Evolutionary conservation across 306 rosid genomes (phyloP), one percentile per base, ranked within the genome.

Genomic region (Rubus parviflorus): DNA sequence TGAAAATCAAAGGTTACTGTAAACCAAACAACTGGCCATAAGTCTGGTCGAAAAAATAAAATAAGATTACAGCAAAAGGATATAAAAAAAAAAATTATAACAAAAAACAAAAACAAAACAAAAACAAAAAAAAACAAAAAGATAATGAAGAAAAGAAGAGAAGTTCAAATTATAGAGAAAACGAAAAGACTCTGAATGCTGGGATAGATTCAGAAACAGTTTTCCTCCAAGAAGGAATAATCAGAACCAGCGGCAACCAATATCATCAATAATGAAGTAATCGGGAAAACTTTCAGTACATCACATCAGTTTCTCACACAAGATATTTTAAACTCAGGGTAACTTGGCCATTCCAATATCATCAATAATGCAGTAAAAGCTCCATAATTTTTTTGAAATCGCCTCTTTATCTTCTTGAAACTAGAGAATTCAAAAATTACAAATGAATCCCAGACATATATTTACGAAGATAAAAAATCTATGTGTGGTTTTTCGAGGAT

Each of bases 1-100:
- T 70, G 79, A 70, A 49, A 81, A 81, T 70, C 70, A 83, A 48
- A 47, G 23, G 42, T 46, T 61, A 63, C 41, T 40, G 61, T 25
- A 64, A 64, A 20, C 35, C 53, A 56, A 42, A 57, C 75, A 68
- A 81, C 61, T 60, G 52, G 82, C 19, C 23, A 69, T 57, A 61
- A 47, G 43, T 35, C 53, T 78, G 22, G 25, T 48, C 8, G 38
- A 37, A 62, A 60, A 48, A 47, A 19, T 6, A 19, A 25, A 68
- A 7, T 12, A 70, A 13, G 1, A 53, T 19, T 15, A 12, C 43
- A 58, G 16, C 73, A 46, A 56, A 25, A 66, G 10, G n/a, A 30
- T 30, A 30, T 30, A 30, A 30, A 30, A 0, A 30, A 30, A 30
- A 1, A 30, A 30, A 30, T 30, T 30, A 30, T 1, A 30, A 30